phyloP scores from a whole-genome alignment of 2,329 filamentous ascomycete genomes.

The Ophiosphaerella narmari region DNA sequence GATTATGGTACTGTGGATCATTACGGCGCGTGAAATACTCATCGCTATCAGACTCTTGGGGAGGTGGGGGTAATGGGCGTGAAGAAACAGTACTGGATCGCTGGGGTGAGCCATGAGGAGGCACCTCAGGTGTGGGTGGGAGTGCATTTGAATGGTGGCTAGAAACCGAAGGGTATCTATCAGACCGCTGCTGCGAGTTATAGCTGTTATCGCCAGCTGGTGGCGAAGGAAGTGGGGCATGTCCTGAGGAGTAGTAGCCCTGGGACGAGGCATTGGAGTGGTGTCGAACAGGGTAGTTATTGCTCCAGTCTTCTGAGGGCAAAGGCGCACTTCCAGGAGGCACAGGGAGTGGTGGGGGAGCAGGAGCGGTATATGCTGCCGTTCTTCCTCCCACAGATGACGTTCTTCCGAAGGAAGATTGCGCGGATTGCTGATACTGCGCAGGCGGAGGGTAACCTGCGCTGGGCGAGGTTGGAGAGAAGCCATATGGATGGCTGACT shows the following conservation, averaged over 20 bases:
- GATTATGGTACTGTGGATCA: slow-evolving; percentile 42
- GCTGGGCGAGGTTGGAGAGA: slow-evolving; percentile 42
- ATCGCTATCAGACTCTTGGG: slow-evolving; percentile 55
- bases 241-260: slow-evolving; percentile 37
- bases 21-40: slow-evolving; percentile 47
- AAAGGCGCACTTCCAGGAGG: slow-evolving; percentile 40
- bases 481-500: slow-evolving; percentile 42
- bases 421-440: slow-evolving; percentile 38
- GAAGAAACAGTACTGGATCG: slow-evolving; percentile 59
- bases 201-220: slow-evolving; percentile 39
- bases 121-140: slow-evolving; percentile 56
- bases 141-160: slow-evolving; percentile 45
- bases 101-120: slow-evolving; percentile 55
- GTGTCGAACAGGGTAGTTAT: slow-evolving; percentile 34
- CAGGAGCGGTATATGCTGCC: slow-evolving; percentile 42
- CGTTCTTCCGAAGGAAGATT: slow-evolving; percentile 39
- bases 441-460: slow-evolving; percentile 36
- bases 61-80: slow-evolving; percentile 65
- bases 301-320: slow-evolving; percentile 42
- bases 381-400: slow-evolving; percentile 34
- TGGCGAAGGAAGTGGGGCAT: slow-evolving; percentile 43
- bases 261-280: slow-evolving; percentile 35
- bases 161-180: slow-evolving; percentile 38
- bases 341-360: slow-evolving; percentile 44
- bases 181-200: slow-evolving; percentile 29